Evolutionary conservation across 169 alveolate genomes (phyloP), one percentile per base, ranked within the genome.

Genomic region (Plasmodium reichenowi): DNA sequence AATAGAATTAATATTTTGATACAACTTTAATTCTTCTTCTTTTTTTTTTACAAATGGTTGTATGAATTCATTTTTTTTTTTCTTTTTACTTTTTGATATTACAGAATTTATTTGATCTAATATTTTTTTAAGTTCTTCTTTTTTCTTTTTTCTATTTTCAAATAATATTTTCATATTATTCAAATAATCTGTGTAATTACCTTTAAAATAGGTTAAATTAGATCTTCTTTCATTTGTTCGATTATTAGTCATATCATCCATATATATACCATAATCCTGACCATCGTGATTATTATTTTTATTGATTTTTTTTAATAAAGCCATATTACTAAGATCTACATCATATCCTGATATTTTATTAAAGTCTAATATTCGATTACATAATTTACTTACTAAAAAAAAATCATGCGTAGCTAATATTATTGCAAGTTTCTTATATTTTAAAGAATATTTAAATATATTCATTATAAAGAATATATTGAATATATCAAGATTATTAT

Each of bases 401-500:
- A 83, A 83, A 83, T 83, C 91, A 32, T 83, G 91, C 8, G 86
- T 83, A 58, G 91, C 91, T 38, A 83, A 67, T 64, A 83, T 60
- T 17, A 83, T 83, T 12, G 86, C 91, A 20, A 83, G 68, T 15
- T 83, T 48, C 56, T 68, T 83, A 70, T 56, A 83, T 72, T 68
- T 83, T 22, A 83, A 63, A 17, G 86, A 38, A 58, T 83, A 83
- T 4, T 83, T 71, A 67, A 83, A 83, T 20, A 83, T 71, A 54
- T 83, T 83, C 91, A 83, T 83, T 45, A 83, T 47, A 62, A 83
- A 83, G 50, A 83, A 83, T 17, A 91, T 91, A 20, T 93, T 89
- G 52, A 75, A 88, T 52, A 74, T 71, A 64, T 94, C 96, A 63
- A 94, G 48, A 64, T 94, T 94, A 85, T 94, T 94, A 71, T 94